Base-by-base conservation (phyloP, 2,329 filamentous ascomycete genomes). In the Thelonectria discophora region DNA sequence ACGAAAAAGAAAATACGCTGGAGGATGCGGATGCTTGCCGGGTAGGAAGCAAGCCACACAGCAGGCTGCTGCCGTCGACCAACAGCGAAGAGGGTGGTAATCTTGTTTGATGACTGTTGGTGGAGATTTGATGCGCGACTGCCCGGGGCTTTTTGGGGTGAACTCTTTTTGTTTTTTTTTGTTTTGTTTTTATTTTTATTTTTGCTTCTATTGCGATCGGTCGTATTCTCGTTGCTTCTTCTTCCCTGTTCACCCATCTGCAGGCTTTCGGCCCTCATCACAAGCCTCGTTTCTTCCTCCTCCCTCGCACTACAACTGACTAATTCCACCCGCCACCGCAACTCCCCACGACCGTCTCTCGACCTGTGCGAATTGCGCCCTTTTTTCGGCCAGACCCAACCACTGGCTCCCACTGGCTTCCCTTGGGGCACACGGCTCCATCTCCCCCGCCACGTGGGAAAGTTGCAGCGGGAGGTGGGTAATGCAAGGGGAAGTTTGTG, bases 361-460 rank as follows among this genome's bases (percentile, higher is more conserved):
- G 18, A 12, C 12, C 39, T 55, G 37, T 34, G 45, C 48, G 37
- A 37, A 5, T 17, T 42, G 18, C 43, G 43, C 51, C 34, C 45
- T 24, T 39, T 37, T 48, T 12, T 47, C 24, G 32, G 48, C 39
- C 59, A 50, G 37, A 48, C 37, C 55, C 20, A 37, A 39, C 59
- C 47, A 24, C 45, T 47, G 13, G 50, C 37, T 51, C 37, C 24
- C 8, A n/a, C n/a, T n/a, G n/a, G n/a, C n/a, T n/a, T n/a, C n/a
- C n/a, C n/a, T n/a, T n/a, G n/a, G n/a, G 24, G 24, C 4, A 4
- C 24, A 24, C 39, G 21, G 43, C 21, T 15, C 32, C 50, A 53
- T 39, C 62, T 60, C n/a, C 37, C 37, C 30, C 57, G 65, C 68
- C 68, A 70, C 68, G 68, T 70, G 66, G 68, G 53, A 55, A 24